These are phyloP conservation scores for Microcyclosporella mali DNA, from an alignment of 2,329 filamentous ascomycete genomes.

Conservation along the genomic window DNA sequence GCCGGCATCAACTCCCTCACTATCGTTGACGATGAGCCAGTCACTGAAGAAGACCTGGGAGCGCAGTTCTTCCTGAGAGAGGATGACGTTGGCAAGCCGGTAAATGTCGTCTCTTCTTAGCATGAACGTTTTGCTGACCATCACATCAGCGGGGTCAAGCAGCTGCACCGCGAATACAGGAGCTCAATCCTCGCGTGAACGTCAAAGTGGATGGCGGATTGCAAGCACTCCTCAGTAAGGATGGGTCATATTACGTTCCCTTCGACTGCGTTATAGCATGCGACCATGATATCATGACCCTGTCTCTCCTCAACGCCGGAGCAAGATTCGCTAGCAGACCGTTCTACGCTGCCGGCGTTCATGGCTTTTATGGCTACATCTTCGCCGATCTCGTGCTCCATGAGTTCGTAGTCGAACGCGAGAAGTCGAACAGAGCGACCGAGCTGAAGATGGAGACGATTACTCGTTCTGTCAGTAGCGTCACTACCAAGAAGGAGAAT, in stretches of 20 bases:
- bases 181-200: constrained; percentile 82
- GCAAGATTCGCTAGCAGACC: constrained; percentile 70
- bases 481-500: constrained; percentile 62
- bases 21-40: constrained; percentile 69
- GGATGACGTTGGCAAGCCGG: constrained; percentile 66
- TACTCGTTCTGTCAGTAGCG: constrained; percentile 68
- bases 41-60: constrained; percentile 72
- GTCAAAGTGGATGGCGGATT: constrained; percentile 45
- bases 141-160: constrained; percentile 65
- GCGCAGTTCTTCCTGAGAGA: constrained; percentile 67
- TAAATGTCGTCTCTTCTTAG: constrained; percentile 29
- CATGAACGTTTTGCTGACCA: constrained; percentile 10
- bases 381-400: constrained; percentile 91
- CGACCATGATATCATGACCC: constrained; percentile 68
- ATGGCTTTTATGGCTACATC: constrained; percentile 90
- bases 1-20: constrained; percentile 88
- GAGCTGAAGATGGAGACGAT: constrained; percentile 59
- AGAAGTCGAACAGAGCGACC: constrained; percentile 66
- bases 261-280: constrained; percentile 89
- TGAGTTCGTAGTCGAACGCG: constrained; percentile 80
- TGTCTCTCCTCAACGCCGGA: constrained; percentile 77
- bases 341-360: constrained; percentile 82
- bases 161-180: constrained; percentile 68
- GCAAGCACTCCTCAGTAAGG: constrained; percentile 65
- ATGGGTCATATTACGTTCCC: constrained; percentile 64